A percentile compares a stretch with the other conserved stretches of the same genome.
These are phyloP conservation scores for Nothophoma quercina DNA, from an alignment of 2,329 filamentous ascomycete species.

Conservation along the genomic window DNA sequence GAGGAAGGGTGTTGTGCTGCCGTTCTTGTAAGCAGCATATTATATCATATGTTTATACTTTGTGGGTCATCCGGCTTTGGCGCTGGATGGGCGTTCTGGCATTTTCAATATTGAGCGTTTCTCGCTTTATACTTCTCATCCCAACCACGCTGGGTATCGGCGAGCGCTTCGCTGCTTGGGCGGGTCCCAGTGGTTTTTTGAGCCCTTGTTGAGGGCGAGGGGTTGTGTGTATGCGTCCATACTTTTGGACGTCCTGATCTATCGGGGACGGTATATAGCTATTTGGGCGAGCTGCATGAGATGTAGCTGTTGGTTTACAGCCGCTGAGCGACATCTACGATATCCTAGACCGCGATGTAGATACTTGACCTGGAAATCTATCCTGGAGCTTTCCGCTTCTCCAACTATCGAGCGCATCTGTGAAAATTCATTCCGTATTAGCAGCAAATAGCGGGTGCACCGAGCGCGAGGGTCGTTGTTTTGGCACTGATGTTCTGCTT, in stretches of 20 bases:
- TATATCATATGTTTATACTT: background rate
- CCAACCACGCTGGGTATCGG: slow-evolving; percentile 20
- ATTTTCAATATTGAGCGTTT: slow-evolving; percentile 4
- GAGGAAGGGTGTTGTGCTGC: slow-evolving; percentile 45
- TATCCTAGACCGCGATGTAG: slow-evolving; percentile 17
- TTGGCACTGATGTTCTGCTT: background rate
- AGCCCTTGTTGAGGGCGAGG: slow-evolving; percentile 3
- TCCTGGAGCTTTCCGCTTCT: slow-evolving; percentile 1
- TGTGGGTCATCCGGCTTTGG: background rate
- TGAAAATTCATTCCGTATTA: too few species aligned
- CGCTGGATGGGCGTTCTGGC: slow-evolving; percentile 4
- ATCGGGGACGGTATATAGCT: background rate
- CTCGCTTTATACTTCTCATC: slow-evolving; percentile 9
- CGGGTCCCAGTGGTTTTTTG: slow-evolving; percentile 39
- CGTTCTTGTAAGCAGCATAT: slow-evolving; percentile 41
- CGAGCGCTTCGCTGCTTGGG: slow-evolving; percentile 35
- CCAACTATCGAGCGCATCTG: background rate
- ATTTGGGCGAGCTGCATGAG: background rate
- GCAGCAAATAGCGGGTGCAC: too few species aligned
- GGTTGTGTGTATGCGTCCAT: slow-evolving; percentile 6
- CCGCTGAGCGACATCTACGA: slow-evolving; percentile 8
- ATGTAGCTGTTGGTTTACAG: slow-evolving; percentile 4
- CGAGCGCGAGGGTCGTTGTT: background rate
- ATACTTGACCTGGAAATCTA: slow-evolving; percentile 9
- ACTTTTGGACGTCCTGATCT: background rate